These are phyloP conservation scores for Zalaria sp. DNA, from an alignment of 2,329 filamentous ascomycete genomes.

Conservation along the genomic window DNA sequence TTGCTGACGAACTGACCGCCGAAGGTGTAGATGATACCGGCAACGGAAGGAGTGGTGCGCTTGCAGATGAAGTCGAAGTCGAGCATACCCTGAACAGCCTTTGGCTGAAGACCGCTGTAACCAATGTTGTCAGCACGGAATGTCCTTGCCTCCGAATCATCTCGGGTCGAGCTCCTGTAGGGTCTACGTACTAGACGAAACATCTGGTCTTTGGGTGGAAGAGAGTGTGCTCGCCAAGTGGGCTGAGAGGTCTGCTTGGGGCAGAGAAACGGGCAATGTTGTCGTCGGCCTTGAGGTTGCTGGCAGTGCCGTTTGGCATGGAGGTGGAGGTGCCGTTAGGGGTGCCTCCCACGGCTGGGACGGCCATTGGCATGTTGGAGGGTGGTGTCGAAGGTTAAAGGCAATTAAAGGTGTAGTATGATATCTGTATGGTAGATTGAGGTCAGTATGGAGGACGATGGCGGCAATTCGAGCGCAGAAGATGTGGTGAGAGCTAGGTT, in stretches of 20 bases:
- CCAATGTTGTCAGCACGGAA: too few relatives aligned
- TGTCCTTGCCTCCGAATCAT: not conserved
- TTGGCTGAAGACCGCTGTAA: conserved; percentile 75
- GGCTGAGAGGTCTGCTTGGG: conserved; percentile 83
- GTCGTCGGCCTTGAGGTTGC: conserved; percentile 54
- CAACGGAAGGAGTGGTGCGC: conserved; percentile 87
- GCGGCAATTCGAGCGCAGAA: not conserved
- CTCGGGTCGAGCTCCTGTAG: not conserved
- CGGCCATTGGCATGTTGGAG: conserved; percentile 30
- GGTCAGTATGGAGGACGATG: not conserved
- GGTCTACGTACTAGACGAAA: conserved; percentile 70
- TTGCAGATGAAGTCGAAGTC: conserved; percentile 99
- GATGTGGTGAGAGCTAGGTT: conserved; percentile 1
- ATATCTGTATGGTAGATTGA: not conserved
- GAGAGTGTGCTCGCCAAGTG: conserved; percentile 73
- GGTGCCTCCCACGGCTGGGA: conserved; percentile 12
- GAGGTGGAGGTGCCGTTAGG: conserved; percentile 13
- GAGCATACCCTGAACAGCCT: conserved; percentile 52
- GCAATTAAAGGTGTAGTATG: not conserved
- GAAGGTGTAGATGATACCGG: conserved; percentile 99
- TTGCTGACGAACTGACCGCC: conserved; percentile 99
- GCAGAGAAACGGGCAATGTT: conserved; percentile 95
- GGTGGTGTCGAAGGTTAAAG: conserved; percentile 1
- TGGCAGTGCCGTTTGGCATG: conserved; percentile 14
- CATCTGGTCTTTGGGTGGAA: conserved; percentile 99